Evolutionary conservation across 108 stramenopile species (phyloP).

Genomic region (Nannochloropsis gaditana): DNA sequence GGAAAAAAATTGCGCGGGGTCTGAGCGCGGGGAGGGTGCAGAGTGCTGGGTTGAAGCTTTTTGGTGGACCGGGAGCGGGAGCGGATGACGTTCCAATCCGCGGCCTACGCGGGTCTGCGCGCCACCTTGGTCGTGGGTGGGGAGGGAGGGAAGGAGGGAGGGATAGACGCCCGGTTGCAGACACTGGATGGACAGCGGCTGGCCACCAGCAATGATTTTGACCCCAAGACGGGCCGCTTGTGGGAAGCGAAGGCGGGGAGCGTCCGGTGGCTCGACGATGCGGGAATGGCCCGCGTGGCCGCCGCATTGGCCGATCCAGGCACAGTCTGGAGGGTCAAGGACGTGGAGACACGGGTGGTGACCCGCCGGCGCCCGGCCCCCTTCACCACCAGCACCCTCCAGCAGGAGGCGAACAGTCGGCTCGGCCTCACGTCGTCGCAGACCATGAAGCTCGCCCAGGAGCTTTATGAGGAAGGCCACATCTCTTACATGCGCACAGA

Average conservation of each 20-base stretch:
- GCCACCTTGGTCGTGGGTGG: constrained; percentile 45
- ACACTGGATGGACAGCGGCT: constrained; percentile 54
- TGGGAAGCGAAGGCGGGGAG: constrained; percentile 27
- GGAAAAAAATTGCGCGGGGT: constrained; percentile 70
- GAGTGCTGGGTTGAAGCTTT: constrained; percentile 42
- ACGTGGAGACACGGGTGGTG: constrained; percentile 33
- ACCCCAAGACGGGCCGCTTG: constrained; percentile 45
- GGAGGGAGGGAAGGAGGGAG: neutral
- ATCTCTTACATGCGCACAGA: constrained; percentile 81
- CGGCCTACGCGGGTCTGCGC: constrained; percentile 59
- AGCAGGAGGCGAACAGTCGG: constrained; percentile 62
- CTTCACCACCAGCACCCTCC: constrained; percentile 70
- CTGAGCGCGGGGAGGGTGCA: constrained; percentile 59
- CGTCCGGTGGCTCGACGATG: constrained; percentile 31
- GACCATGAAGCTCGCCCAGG: constrained; percentile 69
- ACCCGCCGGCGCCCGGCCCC: constrained; percentile 58
- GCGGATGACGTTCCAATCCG: constrained; percentile 59
- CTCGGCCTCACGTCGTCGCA: constrained; percentile 59
- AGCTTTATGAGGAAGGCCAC: constrained; percentile 66
- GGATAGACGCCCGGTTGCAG: constrained; percentile 54
- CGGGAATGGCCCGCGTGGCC: constrained; percentile 20
- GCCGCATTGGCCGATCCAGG: neutral
- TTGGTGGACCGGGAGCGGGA: constrained; percentile 63
- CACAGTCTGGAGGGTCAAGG: constrained; percentile 20
- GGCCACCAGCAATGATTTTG: constrained; percentile 60